Evolutionary conservation across 306 rosid genomes (phyloP).

Genomic region (Glycyrrhiza uralensis): DNA sequence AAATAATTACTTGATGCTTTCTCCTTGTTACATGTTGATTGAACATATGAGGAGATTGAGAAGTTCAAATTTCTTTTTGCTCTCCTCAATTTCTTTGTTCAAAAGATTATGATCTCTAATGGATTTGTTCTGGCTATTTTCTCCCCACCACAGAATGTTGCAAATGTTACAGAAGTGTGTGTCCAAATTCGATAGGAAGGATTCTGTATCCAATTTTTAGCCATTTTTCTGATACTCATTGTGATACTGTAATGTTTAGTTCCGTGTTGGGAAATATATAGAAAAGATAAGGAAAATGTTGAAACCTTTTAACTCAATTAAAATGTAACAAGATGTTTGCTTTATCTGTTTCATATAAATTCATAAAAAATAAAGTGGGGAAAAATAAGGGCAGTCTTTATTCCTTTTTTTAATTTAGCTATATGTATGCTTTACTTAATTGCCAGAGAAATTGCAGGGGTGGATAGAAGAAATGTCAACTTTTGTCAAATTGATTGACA

Average conservation of each 20-base stretch:
- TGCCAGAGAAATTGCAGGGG: constrained; percentile 53
- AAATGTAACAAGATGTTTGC: neutral
- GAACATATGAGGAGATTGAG: neutral
- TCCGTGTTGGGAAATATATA: neutral
- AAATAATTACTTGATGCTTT: neutral
- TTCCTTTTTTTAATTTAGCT: neutral
- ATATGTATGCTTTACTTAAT: neutral
- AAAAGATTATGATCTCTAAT: neutral
- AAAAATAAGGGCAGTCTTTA: neutral
- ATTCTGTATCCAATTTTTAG: neutral
- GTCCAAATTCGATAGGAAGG: neutral
- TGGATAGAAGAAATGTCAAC: constrained; percentile 98
- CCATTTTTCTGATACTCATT: neutral
- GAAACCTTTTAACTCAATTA: neutral
- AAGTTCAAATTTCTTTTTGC: neutral
- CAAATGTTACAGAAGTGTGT: neutral
- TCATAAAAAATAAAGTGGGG: neutral
- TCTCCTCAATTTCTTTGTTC: neutral
- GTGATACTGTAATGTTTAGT: neutral
- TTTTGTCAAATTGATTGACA: constrained; percentile 81
- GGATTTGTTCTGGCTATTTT: neutral
- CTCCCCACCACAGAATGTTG: neutral
- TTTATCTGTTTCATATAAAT: constrained; percentile 9
- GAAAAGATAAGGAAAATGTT: neutral
- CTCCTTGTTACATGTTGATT: neutral